Conservation (phyloP, 2,329 filamentous ascomycete genomes). For the Penicillium brevicompactum region DNA sequence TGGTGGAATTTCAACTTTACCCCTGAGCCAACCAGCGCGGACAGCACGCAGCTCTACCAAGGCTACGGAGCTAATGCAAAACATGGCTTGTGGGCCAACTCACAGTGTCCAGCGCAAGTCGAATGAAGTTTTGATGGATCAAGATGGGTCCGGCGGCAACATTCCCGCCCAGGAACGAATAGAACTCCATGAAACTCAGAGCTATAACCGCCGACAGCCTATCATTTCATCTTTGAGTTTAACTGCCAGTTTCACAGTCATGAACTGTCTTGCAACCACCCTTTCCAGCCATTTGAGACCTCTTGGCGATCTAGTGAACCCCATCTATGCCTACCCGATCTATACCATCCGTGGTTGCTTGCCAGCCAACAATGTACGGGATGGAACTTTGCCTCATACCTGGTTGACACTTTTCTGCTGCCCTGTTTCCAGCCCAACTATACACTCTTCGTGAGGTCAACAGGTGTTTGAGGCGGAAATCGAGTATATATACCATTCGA, state of each 20-base stretch:
- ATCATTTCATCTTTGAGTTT: background rate
- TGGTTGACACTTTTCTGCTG: conserved; percentile 1
- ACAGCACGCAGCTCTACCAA: background rate
- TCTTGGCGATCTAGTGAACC: background rate
- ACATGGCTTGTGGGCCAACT: background rate
- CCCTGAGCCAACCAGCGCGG: conserved; percentile 1
- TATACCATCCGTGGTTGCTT: conserved; percentile 5
- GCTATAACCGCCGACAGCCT: conserved; percentile 3
- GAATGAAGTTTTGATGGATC: background rate
- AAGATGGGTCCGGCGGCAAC: conserved; percentile 2
- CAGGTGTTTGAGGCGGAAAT: too few relatives aligned
- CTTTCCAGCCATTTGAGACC: background rate
- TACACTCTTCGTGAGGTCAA: background rate
- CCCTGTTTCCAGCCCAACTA: conserved; percentile 7
- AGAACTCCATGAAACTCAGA: background rate
- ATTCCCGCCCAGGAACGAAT: conserved; percentile 7
- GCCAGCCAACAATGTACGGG: conserved; percentile 1
- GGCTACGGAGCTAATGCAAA: background rate
- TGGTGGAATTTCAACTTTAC: background rate
- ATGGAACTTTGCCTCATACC: background rate
- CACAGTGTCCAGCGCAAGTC: too few relatives aligned
- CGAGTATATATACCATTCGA: background rate
- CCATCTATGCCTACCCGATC: background rate
- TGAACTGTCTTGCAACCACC: background rate
- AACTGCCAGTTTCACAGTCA: background rate